phyloP scores from a whole-genome alignment of 441 rosid genomes.

The Mallotus repandus region DNA sequence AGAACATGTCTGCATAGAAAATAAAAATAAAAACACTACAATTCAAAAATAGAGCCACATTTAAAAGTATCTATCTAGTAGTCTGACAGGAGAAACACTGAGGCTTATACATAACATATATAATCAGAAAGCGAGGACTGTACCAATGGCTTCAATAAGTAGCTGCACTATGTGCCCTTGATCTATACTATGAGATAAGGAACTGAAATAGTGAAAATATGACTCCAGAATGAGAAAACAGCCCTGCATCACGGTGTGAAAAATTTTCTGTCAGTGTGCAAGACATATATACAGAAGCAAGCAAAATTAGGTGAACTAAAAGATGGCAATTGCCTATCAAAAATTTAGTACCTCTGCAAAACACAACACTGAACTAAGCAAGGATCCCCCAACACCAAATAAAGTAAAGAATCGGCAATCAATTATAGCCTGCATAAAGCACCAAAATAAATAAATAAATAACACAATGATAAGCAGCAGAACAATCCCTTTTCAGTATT shows the following conservation, averaged over 20 bases:
- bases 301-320: neutral
- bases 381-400: constrained; percentile 64
- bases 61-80: no score
- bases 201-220: constrained; percentile 44
- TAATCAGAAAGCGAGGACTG: neutral
- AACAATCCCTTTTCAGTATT: no score
- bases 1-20: constrained; percentile 54
- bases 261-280: neutral
- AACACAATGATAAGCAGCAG: neutral
- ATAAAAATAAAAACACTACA: neutral
- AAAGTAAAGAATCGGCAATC: constrained; percentile 70
- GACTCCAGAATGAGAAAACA: constrained; percentile 48
- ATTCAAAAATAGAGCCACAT: neutral
- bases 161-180: constrained; percentile 43
- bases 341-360: constrained; percentile 56
- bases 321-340: neutral
- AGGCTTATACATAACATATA: neutral
- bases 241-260: constrained; percentile 45
- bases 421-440: constrained; percentile 45
- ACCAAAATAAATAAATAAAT: neutral
- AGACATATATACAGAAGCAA: neutral
- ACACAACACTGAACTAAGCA: constrained; percentile 64
- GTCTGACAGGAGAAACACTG: neutral
- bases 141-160: constrained; percentile 68
- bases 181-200: constrained; percentile 34